A percentile compares a stretch with the other conserved stretches of the same genome.
phyloP scores from a whole-genome alignment of 352 stramenopile genomes.

The Globisporangium cederbergense region DNA sequence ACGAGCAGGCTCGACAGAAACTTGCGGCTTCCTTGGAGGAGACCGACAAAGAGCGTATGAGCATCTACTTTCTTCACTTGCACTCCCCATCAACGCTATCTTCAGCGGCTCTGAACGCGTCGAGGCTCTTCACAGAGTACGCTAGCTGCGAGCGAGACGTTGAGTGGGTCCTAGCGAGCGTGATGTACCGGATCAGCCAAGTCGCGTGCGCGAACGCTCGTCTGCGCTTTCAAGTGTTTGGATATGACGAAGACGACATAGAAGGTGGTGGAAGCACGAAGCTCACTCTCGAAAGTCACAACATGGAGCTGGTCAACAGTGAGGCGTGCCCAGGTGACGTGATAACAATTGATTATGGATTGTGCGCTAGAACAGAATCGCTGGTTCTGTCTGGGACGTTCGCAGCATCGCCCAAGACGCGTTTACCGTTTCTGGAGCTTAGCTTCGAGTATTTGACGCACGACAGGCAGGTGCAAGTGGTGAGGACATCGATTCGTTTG shows the following conservation, averaged over 20 bases:
- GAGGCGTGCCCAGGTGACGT: background rate
- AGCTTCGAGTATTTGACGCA: constrained; percentile 15
- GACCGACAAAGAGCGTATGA: background rate
- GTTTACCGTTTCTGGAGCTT: constrained; percentile 12
- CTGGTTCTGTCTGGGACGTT: constrained; percentile 17
- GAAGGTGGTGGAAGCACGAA: background rate
- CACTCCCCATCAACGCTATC: background rate
- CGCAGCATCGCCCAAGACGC: background rate
- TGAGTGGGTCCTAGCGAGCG: constrained; percentile 16
- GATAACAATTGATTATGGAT: constrained; percentile 6
- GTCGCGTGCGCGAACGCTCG: constrained; percentile 11
- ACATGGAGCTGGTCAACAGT: background rate
- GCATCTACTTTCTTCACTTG: constrained; percentile 20
- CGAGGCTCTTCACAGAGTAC: constrained; percentile 17
- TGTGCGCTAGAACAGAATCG: constrained; percentile 15
- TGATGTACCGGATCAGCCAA: constrained; percentile 13
- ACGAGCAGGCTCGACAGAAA: background rate
- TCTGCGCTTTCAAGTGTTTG: constrained; percentile 3
- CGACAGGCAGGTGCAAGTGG: constrained; percentile 12
- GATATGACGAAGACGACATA: background rate
- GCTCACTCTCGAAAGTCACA: constrained; percentile 5
- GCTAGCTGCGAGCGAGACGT: constrained; percentile 12
- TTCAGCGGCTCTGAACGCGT: background rate
- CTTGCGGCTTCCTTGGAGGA: constrained; percentile 2
- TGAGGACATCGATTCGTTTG: constrained; percentile 13